Evolutionary conservation across 1,284 basidiomycete species (phyloP).

Genomic region (Mycosarcoma maydis): DNA sequence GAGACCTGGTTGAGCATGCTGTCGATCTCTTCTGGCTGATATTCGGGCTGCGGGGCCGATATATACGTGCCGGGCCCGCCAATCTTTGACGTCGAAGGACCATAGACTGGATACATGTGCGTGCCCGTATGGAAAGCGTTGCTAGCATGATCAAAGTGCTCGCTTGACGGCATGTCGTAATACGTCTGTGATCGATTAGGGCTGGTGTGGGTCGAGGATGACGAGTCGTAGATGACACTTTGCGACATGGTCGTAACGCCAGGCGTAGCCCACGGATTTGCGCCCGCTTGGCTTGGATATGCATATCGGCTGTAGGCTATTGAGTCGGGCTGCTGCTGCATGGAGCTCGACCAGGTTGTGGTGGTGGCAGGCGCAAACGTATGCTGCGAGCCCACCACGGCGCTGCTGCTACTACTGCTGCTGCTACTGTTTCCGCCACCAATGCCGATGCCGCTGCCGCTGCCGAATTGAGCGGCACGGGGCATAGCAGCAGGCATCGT

Average conservation of each 20-base stretch:
- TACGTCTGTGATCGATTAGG: conserved; percentile 39
- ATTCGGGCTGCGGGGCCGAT: conserved; percentile 25
- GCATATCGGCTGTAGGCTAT: conserved; percentile 23
- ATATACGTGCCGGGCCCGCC: conserved; percentile 12
- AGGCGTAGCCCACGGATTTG: conserved; percentile 17
- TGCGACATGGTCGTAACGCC: conserved; percentile 33
- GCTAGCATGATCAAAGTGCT: conserved; percentile 23
- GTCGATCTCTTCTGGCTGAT: conserved; percentile 40
- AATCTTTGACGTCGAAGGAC: conserved; percentile 18
- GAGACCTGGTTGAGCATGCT: conserved; percentile 43
- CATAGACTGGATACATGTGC: conserved; percentile 24
- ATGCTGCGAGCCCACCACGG: conserved; percentile 13
- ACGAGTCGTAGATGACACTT: conserved; percentile 39
- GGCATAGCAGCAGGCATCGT: conserved; percentile 24
- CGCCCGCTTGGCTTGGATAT: conserved; percentile 17
- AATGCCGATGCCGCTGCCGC: conserved; percentile 4
- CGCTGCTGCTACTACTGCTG: conserved; percentile 8
- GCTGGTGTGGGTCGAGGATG: conserved; percentile 35
- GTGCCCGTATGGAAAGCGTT: conserved; percentile 24
- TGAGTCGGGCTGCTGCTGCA: conserved; percentile 15
- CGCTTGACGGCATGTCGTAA: conserved; percentile 34
- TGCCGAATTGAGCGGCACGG: conserved; percentile 23
- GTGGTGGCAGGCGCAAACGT: conserved; percentile 11
- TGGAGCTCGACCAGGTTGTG: conserved; percentile 5
- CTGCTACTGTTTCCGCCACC: too few relatives aligned